phyloP scores from a whole-genome alignment of 139 green algal species.

The Astrephomene gubernaculifera region DNA sequence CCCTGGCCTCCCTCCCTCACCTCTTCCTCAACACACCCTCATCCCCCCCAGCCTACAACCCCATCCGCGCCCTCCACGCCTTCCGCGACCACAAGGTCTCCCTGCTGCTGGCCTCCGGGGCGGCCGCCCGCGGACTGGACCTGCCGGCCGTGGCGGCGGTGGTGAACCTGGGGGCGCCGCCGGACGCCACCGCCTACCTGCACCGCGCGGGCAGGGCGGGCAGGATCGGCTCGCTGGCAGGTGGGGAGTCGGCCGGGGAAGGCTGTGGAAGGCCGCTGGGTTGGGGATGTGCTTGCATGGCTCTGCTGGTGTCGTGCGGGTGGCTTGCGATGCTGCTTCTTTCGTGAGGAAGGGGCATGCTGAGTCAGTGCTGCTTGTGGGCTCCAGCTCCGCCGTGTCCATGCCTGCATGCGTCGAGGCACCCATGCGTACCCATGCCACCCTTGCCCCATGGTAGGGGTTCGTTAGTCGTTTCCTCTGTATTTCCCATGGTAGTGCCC shows the following conservation, averaged over 20 bases:
- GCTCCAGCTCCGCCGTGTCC: too few species aligned
- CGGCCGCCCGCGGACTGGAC: slow-evolving; percentile 78
- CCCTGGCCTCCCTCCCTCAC: background rate
- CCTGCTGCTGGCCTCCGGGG: slow-evolving; percentile 45
- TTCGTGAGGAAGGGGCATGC: too few species aligned
- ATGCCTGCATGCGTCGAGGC: background rate
- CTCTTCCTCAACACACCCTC: background rate
- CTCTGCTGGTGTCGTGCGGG: too few species aligned
- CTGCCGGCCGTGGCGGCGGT: slow-evolving; percentile 88
- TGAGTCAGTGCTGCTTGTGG: too few species aligned
- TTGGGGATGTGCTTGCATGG: too few species aligned
- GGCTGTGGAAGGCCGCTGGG: too few species aligned
- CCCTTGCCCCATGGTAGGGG: background rate
- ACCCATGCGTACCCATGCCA: background rate
- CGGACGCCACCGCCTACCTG: slow-evolving; percentile 77
- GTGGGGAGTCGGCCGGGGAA: slow-evolving; percentile 25
- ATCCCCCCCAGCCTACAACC: slow-evolving; percentile 62
- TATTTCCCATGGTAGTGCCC: background rate
- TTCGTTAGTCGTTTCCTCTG: background rate
- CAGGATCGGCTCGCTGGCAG: slow-evolving; percentile 68
- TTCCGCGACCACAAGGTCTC: slow-evolving; percentile 80
- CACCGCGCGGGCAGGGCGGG: slow-evolving; percentile 85
- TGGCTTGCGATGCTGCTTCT: too few species aligned
- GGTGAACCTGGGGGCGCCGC: slow-evolving; percentile 80
- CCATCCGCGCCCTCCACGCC: slow-evolving; percentile 79